Conservation (phyloP, 805 yeast genomes). For the Hanseniaspora hatyaiensis region DNA sequence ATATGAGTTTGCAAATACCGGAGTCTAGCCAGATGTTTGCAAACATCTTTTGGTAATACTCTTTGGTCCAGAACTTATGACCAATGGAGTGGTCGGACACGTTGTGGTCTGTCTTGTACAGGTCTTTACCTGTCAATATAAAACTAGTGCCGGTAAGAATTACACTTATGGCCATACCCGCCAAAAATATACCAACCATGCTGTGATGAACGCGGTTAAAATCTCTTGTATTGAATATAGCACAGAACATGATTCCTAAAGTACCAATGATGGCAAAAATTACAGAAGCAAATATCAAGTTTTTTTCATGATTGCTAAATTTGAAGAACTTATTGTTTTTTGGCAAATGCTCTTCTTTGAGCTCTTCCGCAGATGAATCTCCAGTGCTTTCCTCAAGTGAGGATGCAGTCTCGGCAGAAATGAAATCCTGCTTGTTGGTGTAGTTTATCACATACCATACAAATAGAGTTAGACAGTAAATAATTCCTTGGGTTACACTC, state of each 20-base stretch:
- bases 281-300: constrained; percentile 34
- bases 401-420: constrained; percentile 35
- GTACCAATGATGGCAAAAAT: constrained; percentile 47
- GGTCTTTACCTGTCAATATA: constrained; percentile 36
- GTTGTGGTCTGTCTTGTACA: constrained; percentile 21
- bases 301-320: constrained; percentile 32
- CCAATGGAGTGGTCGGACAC: constrained; percentile 19
- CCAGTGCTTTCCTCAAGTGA: constrained; percentile 15
- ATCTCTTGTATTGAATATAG: constrained; percentile 55
- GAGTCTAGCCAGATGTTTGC: constrained; percentile 40
- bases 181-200: constrained; percentile 65
- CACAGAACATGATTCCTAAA: constrained; percentile 59
- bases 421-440: constrained; percentile 7
- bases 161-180: constrained; percentile 46
- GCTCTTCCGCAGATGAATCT: not conserved
- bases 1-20: constrained; percentile 43
- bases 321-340: constrained; percentile 23
- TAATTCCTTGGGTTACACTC: constrained; percentile 63
- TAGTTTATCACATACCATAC: constrained; percentile 37
- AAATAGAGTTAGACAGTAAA: constrained; percentile 51
- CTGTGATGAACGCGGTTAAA: constrained; percentile 47
- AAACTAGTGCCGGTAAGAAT: constrained; percentile 38
- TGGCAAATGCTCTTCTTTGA: constrained; percentile 20
- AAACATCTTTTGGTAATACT: constrained; percentile 27
- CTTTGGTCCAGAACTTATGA: constrained; percentile 18